phyloP scores from a whole-genome alignment of 2,329 filamentous ascomycete genomes.

The Orbilia blumenaviensis region DNA sequence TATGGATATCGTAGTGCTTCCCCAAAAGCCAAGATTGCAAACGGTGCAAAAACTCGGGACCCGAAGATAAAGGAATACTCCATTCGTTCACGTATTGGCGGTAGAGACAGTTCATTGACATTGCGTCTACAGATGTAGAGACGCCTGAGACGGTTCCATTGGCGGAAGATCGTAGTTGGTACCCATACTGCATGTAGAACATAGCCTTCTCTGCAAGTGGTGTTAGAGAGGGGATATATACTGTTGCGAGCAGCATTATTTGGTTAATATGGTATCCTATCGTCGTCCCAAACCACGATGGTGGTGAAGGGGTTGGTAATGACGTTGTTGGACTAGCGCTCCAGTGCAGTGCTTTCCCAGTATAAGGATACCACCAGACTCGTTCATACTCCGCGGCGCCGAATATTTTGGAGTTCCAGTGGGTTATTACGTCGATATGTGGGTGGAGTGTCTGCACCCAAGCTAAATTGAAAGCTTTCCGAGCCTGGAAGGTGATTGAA shows the following conservation, averaged over 20 bases:
- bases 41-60: conserved; percentile 84
- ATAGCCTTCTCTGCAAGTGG: conserved; percentile 96
- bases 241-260: conserved; percentile 81
- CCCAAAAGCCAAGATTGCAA: conserved; percentile 86
- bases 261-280: conserved; percentile 92
- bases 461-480: conserved; percentile 80
- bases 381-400: conserved; percentile 88
- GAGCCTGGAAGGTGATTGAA: conserved; percentile 84
- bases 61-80: conserved; percentile 85
- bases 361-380: conserved; percentile 98
- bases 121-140: conserved; percentile 78
- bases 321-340: conserved; percentile 75
- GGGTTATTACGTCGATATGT: conserved; percentile 73
- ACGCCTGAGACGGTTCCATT: conserved; percentile 74
- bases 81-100: conserved; percentile 99
- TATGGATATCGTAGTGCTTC: conserved; percentile 72
- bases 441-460: conserved; percentile 84
- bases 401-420: conserved; percentile 77
- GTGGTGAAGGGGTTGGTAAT: conserved; percentile 68
- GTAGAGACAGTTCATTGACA: conserved; percentile 95
- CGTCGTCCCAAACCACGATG: conserved; percentile 80
- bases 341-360: conserved; percentile 87
- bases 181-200: conserved; percentile 94
- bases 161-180: conserved; percentile 64
- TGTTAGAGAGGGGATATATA: conserved; percentile 79